A percentile compares a stretch with the other conserved stretches of the same genome.
phyloP scores from a whole-genome alignment of 2,329 filamentous ascomycete genomes.

The Cytospora chrysosperma region DNA sequence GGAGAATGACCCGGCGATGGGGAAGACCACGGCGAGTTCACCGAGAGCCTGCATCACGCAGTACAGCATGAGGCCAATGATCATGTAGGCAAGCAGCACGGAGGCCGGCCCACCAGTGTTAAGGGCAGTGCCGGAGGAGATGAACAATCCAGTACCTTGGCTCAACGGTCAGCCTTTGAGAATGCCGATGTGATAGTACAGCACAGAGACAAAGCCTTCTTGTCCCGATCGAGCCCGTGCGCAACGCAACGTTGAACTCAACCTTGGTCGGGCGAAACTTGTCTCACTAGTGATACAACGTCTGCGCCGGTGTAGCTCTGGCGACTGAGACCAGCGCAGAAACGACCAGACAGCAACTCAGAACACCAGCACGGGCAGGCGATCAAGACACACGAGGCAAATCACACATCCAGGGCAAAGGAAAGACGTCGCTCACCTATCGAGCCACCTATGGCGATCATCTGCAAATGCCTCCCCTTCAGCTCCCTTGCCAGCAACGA shows the following conservation, averaged over 20 bases:
- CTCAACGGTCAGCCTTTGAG: background rate
- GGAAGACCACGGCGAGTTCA: constrained; percentile 87
- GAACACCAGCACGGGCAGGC: background rate
- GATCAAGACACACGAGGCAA: background rate
- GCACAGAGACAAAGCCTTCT: background rate
- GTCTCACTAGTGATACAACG: background rate
- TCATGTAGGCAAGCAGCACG: constrained; percentile 70
- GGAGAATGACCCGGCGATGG: constrained; percentile 88
- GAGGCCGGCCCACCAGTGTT: constrained; percentile 74
- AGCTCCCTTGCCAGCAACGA: constrained; percentile 74
- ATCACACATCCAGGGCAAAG: background rate
- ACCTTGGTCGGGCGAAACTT: background rate
- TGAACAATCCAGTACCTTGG: constrained; percentile 79
- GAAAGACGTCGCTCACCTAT: constrained; percentile 56
- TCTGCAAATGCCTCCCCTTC: constrained; percentile 85
- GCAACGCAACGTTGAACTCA: constrained; percentile 2
- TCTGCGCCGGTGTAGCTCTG: background rate
- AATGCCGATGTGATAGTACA: background rate
- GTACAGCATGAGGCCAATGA: constrained; percentile 86
- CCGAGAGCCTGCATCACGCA: constrained; percentile 89
- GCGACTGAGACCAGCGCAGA: background rate
- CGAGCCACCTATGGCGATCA: constrained; percentile 95
- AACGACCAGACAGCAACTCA: background rate
- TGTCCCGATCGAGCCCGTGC: constrained; percentile 8
- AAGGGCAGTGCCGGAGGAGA: constrained; percentile 74